Evolutionary conservation across 257 asterid species (phyloP), one percentile per base, ranked within the genome.

Genomic region (Gentiana straminea): DNA sequence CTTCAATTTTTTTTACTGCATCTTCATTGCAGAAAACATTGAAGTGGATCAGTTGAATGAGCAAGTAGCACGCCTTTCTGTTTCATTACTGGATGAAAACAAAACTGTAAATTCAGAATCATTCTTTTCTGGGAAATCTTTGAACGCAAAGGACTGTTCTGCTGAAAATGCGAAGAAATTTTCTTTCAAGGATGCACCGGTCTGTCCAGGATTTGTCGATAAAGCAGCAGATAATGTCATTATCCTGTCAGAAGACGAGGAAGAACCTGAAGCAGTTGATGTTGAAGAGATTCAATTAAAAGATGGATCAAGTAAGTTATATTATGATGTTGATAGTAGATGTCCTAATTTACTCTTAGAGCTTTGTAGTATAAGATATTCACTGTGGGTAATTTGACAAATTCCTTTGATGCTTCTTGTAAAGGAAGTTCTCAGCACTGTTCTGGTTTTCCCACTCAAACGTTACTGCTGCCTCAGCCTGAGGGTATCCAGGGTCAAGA

Each of bases 241-340:
- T 52, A 41, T 78, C 70, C 82, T 79, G 69, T 79, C 84, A 53
- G 94, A 84, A 64, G 93, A 84, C 58, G 96, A 91, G 72, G 60
- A 68, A 62, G 92, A 82, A 68, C 58, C 69, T 54, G 82, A 68
- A 51, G 62, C 61, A 65, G 63, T 83, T 76, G 69, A 57, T 54
- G 15, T 45, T 60, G 61, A 61, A 52, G 71, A 50, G 54, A 39
- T 58, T 60, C 59, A 64, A 9, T 68, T 73, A 47, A 68, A 57
- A 57, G 60, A 63, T 61, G 76, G 68, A 60, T 63, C 70, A 60
- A 63, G 41, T 71, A 64, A 52, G 61, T 57, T 24, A 54, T 63
- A 55, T 15, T 34, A 52, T 62, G 70, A 49, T 55, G 78, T 70
- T 68, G 61, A 63, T 52, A 66, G 55, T 64, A 55, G 72, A 68